Evolutionary conservation across 768 basidiomycete genomes (phyloP).

Genomic region (Psilocybe tampanensis): DNA sequence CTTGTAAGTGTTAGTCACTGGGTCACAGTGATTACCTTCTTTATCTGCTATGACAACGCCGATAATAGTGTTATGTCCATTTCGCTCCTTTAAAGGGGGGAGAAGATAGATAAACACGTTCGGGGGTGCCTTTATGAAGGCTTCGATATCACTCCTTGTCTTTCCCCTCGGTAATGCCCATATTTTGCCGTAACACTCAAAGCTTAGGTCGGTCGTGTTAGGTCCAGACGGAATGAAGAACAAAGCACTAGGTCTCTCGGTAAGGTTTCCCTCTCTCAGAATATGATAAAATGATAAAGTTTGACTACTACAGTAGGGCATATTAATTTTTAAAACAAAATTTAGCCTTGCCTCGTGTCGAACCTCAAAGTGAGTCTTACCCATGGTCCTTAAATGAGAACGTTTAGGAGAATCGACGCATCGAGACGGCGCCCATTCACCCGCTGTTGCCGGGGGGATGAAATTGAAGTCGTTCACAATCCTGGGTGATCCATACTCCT

Average conservation of each 20-base stretch:
- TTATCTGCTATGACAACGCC: slow-evolving; percentile 9
- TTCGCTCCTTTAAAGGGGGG: not conserved
- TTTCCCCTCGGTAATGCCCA: not conserved
- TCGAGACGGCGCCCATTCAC: not conserved
- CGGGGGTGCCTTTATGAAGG: slow-evolving; percentile 7
- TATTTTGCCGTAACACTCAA: slow-evolving; percentile 1
- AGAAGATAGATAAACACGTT: slow-evolving; percentile 7
- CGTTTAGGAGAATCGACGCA: not conserved
- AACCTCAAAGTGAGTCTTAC: not conserved
- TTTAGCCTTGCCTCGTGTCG: slow-evolving; percentile 14
- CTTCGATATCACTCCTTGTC: not conserved
- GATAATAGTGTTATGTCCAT: not conserved
- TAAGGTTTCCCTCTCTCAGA: slow-evolving; percentile 8
- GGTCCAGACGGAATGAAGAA: not conserved
- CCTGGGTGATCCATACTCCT: not conserved
- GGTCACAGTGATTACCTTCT: not conserved
- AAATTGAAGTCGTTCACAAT: not conserved
- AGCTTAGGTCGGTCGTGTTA: too few species aligned
- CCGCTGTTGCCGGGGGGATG: not conserved
- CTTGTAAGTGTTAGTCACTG: not conserved
- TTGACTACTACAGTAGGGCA: not conserved
- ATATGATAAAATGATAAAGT: slow-evolving; percentile 5
- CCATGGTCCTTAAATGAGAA: not conserved
- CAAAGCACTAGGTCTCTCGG: slow-evolving; percentile 3
- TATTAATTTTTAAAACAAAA: not conserved